These are phyloP conservation scores for Casaregolazyma lundiana DNA, from an alignment of 1,139 yeast genomes.

Conservation along the genomic window DNA sequence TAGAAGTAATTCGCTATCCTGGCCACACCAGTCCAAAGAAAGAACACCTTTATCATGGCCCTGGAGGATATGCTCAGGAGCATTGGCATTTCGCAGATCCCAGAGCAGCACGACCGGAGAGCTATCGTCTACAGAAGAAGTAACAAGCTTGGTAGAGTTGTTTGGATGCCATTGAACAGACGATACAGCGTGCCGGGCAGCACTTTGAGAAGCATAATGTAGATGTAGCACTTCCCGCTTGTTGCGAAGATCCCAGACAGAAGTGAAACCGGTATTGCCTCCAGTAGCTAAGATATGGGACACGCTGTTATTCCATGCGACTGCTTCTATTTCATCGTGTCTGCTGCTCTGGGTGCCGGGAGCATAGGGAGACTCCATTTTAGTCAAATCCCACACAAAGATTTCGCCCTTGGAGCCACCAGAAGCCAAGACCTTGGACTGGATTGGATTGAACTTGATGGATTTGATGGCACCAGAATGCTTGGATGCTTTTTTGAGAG, in stretches of 20 bases:
- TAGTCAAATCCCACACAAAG: conserved; percentile 79
- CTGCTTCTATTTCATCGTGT: conserved; percentile 72
- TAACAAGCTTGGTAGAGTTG: conserved; percentile 75
- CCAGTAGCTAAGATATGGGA: conserved; percentile 89
- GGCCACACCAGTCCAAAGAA: conserved; percentile 89
- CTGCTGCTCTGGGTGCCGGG: conserved; percentile 71
- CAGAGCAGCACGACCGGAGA: conserved; percentile 81
- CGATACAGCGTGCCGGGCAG: conserved; percentile 52
- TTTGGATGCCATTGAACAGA: conserved; percentile 76
- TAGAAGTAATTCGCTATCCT: conserved; percentile 71
- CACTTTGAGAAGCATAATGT: conserved; percentile 47
- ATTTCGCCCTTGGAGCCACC: conserved; percentile 88
- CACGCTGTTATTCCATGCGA: conserved; percentile 86
- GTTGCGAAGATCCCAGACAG: conserved; percentile 90
- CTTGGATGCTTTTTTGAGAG: conserved; percentile 30
- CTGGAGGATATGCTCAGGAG: conserved; percentile 68
- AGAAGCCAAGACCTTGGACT: conserved; percentile 69
- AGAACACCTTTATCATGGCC: conserved; percentile 89
- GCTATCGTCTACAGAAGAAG: conserved; percentile 79
- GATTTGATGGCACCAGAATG: conserved; percentile 72
- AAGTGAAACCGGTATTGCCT: conserved; percentile 75
- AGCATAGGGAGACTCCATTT: conserved; percentile 51
- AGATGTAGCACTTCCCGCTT: conserved; percentile 86
- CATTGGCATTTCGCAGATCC: conserved; percentile 91
- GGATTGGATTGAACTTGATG: conserved; percentile 73